phyloP scores from a whole-genome alignment of 441 rosid genomes.

The Macaranga tanarius region DNA sequence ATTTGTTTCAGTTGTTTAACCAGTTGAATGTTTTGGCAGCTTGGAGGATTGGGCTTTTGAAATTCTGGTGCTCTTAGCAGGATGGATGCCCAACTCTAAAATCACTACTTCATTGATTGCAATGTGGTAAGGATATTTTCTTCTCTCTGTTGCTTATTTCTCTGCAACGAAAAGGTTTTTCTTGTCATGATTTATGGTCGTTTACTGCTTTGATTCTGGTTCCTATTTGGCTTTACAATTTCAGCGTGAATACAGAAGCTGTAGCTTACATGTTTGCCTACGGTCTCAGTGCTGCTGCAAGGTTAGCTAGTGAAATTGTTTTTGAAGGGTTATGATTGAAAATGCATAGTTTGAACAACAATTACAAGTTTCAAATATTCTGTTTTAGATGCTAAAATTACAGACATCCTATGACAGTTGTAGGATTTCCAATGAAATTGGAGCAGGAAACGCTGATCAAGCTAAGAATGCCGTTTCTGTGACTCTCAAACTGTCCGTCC shows the following conservation, averaged over 20 bases:
- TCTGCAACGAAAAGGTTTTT: background rate
- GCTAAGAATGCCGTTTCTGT: slow-evolving; percentile 68
- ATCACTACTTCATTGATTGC: slow-evolving; percentile 63
- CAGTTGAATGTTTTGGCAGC: slow-evolving; percentile 31
- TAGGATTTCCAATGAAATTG: slow-evolving; percentile 78
- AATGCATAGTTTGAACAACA: background rate
- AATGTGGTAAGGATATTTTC: slow-evolving; percentile 46
- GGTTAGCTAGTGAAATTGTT: slow-evolving; percentile 31
- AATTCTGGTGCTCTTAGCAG: slow-evolving; percentile 68
- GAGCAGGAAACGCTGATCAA: slow-evolving; percentile 46
- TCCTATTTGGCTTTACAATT: background rate
- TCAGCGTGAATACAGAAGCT: slow-evolving; percentile 58
- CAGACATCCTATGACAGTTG: slow-evolving; percentile 38
- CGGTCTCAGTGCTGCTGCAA: slow-evolving; percentile 71
- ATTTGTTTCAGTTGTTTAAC: background rate
- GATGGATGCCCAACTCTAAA: slow-evolving; percentile 61
- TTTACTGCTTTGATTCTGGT: background rate
- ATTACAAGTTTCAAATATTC: background rate
- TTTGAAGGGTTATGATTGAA: too few relatives aligned
- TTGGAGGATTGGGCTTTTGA: slow-evolving; percentile 80
- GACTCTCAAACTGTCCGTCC: slow-evolving; percentile 50
- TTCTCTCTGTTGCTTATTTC: background rate
- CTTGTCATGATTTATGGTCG: too few relatives aligned
- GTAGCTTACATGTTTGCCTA: slow-evolving; percentile 55
- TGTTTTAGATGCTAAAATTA: background rate